These are phyloP conservation scores for Triadica sebifera DNA, from an alignment of 345 rosid species.

Conservation along the genomic window DNA sequence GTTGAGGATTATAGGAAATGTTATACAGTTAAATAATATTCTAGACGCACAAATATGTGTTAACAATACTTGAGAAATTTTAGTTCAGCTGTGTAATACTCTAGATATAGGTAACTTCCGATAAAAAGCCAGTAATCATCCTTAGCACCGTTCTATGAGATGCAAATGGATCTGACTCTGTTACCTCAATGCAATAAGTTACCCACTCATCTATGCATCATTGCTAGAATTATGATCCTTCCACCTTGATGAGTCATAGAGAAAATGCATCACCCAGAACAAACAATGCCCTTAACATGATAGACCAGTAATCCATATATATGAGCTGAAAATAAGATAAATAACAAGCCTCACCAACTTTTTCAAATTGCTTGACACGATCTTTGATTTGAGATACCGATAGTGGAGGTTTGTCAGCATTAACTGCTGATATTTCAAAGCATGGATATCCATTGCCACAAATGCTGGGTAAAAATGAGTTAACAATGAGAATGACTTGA, in stretches of 20 bases:
- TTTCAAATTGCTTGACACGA: conserved; percentile 75
- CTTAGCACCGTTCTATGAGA: background rate
- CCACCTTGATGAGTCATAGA: background rate
- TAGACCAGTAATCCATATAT: background rate
- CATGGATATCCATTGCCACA: conserved; percentile 72
- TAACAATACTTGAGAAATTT: conserved; percentile 1
- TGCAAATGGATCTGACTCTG: background rate
- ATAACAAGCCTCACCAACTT: conserved; percentile 52
- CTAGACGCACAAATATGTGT: background rate
- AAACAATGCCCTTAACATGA: conserved; percentile 3
- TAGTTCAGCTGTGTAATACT: background rate
- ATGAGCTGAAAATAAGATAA: conserved; percentile 1
- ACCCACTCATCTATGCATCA: background rate
- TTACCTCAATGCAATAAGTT: background rate
- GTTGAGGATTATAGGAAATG: no score
- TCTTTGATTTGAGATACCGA: conserved; percentile 63
- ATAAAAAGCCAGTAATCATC: background rate
- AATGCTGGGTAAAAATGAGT: conserved; percentile 46
- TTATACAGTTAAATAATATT: background rate
- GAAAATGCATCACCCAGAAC: background rate
- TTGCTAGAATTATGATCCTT: background rate
- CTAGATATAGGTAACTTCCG: background rate
- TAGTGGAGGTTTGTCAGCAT: conserved; percentile 92
- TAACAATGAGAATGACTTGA: conserved; percentile 20
- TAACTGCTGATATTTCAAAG: conserved; percentile 85